phyloP scores from a whole-genome alignment of 2,329 filamentous ascomycete species.

The Fragosphaeria purpurea region DNA sequence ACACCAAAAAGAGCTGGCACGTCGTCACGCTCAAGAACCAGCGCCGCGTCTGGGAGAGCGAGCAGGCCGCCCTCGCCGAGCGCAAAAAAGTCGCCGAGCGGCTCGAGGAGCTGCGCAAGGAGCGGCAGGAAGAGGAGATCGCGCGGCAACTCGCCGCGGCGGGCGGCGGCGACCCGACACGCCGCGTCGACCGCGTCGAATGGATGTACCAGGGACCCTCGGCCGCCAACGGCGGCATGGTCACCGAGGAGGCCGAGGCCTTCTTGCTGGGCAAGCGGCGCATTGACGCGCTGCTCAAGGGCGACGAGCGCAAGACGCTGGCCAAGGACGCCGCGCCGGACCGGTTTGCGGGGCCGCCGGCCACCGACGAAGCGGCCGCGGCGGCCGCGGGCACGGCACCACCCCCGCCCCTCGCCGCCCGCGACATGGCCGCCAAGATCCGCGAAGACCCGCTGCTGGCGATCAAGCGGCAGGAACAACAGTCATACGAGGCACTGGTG shows the following conservation, averaged over 20 bases:
- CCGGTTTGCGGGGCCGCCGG: constrained; percentile 39
- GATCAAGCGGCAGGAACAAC: constrained; percentile 87
- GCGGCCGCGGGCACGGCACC: neutral
- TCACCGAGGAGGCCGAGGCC: constrained; percentile 81
- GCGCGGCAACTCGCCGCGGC: constrained; percentile 82
- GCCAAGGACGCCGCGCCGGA: constrained; percentile 61
- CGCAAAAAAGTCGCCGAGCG: constrained; percentile 88
- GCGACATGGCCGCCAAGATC: constrained; percentile 79
- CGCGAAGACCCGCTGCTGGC: constrained; percentile 84
- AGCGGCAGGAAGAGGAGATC: constrained; percentile 84
- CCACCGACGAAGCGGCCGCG: neutral
- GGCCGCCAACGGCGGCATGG: constrained; percentile 57
- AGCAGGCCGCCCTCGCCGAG: constrained; percentile 86
- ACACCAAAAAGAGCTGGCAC: constrained; percentile 93
- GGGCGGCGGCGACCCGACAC: constrained; percentile 61
- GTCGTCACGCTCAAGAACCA: constrained; percentile 86
- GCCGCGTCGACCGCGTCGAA: constrained; percentile 64
- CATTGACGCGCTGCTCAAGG: constrained; percentile 74
- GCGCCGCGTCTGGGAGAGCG: constrained; percentile 79
- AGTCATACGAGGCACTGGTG: constrained; percentile 70
- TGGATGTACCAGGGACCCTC: constrained; percentile 97
- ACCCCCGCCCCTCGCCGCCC: constrained; percentile 49
- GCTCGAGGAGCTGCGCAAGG: constrained; percentile 86
- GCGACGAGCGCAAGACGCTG: constrained; percentile 68
- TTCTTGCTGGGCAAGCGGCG: constrained; percentile 87